These are phyloP conservation scores for Tetragonia tetragonoides DNA, from an alignment of 148 eudicot species.

Conservation along the genomic window DNA sequence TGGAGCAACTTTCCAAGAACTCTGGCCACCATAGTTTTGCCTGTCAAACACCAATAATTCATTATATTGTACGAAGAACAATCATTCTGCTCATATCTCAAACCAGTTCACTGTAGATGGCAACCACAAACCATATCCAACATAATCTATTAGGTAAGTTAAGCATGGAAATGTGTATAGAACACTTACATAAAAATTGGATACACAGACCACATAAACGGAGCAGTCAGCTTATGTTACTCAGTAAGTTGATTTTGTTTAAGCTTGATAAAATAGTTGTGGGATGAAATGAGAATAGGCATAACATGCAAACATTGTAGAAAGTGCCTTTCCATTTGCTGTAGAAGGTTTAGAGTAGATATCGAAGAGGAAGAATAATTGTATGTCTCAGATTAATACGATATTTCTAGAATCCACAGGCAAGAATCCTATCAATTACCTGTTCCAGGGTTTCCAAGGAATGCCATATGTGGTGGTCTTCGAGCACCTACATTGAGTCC, in stretches of 20 bases:
- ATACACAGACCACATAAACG: not conserved
- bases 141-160: not conserved
- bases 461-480: slow-evolving; percentile 98
- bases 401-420: not conserved
- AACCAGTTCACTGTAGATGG: not conserved
- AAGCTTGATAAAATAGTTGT: not conserved
- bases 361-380: not conserved
- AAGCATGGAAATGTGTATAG: not conserved
- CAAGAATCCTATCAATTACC: slow-evolving; percentile 38
- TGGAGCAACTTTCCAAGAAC: slow-evolving; percentile 91
- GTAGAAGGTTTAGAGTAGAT: not conserved
- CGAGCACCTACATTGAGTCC: slow-evolving; percentile 87
- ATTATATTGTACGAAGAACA: not conserved
- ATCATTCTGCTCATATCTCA: not conserved
- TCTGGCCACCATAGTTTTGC: slow-evolving; percentile 99
- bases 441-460: slow-evolving; percentile 99
- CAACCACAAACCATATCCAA: slow-evolving; percentile 4
- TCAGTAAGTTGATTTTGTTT: not conserved
- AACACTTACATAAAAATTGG: not conserved
- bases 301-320: not conserved
- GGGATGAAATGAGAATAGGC: not conserved
- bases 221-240: not conserved
- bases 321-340: not conserved
- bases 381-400: not conserved
- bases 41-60: slow-evolving; percentile 36